phyloP scores from a whole-genome alignment of 306 rosid species.

The Ammopiptanthus mongolicus region DNA sequence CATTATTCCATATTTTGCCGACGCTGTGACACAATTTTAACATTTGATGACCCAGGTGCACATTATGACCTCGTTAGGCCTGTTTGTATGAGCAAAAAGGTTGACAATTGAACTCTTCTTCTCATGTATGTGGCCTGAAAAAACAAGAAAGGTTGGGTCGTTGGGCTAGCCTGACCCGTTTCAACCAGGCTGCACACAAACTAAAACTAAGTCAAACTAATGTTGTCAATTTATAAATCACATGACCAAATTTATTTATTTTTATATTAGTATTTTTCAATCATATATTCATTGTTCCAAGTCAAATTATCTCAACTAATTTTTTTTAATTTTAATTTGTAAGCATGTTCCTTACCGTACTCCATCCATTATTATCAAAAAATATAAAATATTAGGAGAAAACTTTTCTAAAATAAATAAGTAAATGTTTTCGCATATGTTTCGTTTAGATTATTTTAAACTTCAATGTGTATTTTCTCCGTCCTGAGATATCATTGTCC shows the following conservation, averaged over 20 bases:
- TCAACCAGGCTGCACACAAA: neutral
- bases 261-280: no score
- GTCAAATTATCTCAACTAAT: neutral
- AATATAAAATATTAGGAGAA: neutral
- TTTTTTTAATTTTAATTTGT: neutral
- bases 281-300: neutral
- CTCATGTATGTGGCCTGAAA: no score
- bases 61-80: neutral
- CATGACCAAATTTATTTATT: no score
- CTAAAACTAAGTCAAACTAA: neutral
- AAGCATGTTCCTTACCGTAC: neutral
- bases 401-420: no score
- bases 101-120: neutral
- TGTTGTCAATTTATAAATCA: no score
- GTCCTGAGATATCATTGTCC: no score
- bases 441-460: no score
- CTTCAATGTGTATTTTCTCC: no score
- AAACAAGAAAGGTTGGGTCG: neutral
- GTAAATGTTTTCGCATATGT: no score
- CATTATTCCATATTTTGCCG: neutral
- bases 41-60: neutral
- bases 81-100: constrained; percentile 6
- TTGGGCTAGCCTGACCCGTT: neutral
- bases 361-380: neutral
- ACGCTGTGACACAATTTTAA: neutral